phyloP scores from a whole-genome alignment of 306 rosid species.

The Phaseolus lunatus region DNA sequence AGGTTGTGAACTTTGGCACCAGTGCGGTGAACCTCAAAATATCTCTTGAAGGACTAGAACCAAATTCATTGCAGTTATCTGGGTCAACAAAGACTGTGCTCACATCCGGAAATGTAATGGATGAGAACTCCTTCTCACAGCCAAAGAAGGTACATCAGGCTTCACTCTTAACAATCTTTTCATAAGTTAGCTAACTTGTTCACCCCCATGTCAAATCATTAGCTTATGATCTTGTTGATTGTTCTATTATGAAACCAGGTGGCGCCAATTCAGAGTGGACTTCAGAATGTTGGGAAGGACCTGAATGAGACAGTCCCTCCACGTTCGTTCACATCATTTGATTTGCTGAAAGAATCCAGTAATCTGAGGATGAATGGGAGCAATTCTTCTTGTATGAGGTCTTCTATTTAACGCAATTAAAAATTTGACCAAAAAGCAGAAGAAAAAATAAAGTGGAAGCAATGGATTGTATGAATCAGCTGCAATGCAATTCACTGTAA shows the following conservation, averaged over 20 bases:
- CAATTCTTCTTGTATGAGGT: conserved; percentile 48
- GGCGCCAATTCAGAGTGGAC: conserved; percentile 49
- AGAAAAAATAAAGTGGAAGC: conserved; percentile 14
- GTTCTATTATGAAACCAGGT: conserved; percentile 58
- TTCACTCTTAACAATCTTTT: not conserved
- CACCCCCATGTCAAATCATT: not conserved
- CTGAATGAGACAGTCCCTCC: conserved; percentile 57
- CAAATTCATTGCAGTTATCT: conserved; percentile 50
- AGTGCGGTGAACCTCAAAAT: conserved; percentile 62
- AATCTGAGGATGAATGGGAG: conserved; percentile 52
- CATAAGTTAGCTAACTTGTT: not conserved
- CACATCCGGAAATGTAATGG: conserved; percentile 72
- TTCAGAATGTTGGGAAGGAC: conserved; percentile 61
- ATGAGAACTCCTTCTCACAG: conserved; percentile 80
- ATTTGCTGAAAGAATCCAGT: conserved; percentile 63
- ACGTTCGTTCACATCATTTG: conserved; percentile 74
- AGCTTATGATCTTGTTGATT: conserved; percentile 22
- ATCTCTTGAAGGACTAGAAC: conserved; percentile 57
- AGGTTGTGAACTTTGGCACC: conserved; percentile 86
- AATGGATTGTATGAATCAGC: conserved; percentile 28
- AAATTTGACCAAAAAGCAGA: not conserved
- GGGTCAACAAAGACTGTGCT: conserved; percentile 70
- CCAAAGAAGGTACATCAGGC: conserved; percentile 72
- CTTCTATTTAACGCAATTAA: conserved; percentile 53
- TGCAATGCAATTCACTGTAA: not conserved